A percentile compares a stretch with the other conserved stretches of the same genome.
These are phyloP conservation scores for Umbelopsis vinacea DNA, from an alignment of 192 early-diverging fungal species.

Conservation along the genomic window DNA sequence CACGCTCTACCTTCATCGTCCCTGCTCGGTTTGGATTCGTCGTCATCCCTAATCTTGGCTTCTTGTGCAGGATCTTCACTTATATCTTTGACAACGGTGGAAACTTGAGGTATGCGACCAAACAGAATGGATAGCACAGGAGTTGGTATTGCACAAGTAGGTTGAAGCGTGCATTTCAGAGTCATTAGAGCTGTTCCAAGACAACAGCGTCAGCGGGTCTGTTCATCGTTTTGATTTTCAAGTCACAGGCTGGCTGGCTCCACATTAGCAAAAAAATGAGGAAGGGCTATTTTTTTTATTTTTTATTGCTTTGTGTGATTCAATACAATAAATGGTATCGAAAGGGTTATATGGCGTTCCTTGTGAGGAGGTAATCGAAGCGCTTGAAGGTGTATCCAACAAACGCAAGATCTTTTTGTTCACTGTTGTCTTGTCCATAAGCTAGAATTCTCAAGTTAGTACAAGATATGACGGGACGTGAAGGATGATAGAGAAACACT, in stretches of 20 bases:
- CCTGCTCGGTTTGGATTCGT: neutral
- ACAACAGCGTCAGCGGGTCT: neutral
- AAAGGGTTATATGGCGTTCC: slow-evolving; percentile 60
- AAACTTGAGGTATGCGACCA: slow-evolving; percentile 38
- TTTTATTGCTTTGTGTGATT: neutral
- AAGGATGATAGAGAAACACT: neutral
- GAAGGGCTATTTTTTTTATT: neutral
- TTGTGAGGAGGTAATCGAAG: slow-evolving; percentile 81
- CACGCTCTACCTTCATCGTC: slow-evolving; percentile 4
- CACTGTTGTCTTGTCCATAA: slow-evolving; percentile 28
- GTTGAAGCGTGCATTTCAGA: slow-evolving; percentile 35
- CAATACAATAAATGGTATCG: slow-evolving; percentile 10
- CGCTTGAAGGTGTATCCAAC: slow-evolving; percentile 98
- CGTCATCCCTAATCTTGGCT: slow-evolving; percentile 23
- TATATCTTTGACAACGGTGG: slow-evolving; percentile 30
- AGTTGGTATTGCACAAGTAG: slow-evolving; percentile 38
- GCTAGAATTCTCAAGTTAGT: neutral
- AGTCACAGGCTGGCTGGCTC: too few species aligned
- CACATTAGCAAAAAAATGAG: too few species aligned
- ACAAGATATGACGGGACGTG: neutral
- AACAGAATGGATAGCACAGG: slow-evolving; percentile 41
- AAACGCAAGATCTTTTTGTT: slow-evolving; percentile 95
- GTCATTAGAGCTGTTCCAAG: slow-evolving; percentile 3
- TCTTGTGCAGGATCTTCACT: slow-evolving; percentile 21
- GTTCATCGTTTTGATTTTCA: neutral